Conservation (phyloP, 768 basidiomycete genomes). For the Boletus bicolor region DNA sequence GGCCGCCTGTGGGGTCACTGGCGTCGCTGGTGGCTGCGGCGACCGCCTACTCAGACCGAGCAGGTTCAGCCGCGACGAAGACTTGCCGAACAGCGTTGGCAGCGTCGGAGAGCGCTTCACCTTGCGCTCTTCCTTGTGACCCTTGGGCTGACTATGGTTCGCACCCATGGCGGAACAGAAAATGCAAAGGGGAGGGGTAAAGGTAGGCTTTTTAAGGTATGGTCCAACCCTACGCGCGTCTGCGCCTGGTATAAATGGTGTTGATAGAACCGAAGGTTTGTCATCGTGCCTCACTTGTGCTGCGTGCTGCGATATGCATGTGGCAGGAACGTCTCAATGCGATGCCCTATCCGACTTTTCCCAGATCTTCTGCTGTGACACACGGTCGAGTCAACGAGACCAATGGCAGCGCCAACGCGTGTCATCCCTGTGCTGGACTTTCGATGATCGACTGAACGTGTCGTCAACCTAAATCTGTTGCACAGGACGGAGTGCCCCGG, state of each 20-base stretch:
- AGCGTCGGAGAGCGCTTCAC: conserved; percentile 25
- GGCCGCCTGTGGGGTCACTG: conserved; percentile 22
- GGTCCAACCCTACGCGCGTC: conserved; percentile 15
- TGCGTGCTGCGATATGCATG: conserved; percentile 25
- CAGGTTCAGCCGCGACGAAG: conserved; percentile 28
- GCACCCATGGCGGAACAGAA: conserved; percentile 22
- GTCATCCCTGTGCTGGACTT: conserved; percentile 10
- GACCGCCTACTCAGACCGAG: conserved; percentile 28
- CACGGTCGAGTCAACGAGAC: conserved; percentile 1
- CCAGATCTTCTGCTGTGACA: conserved; percentile 17
- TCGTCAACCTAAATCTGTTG: conserved; percentile 2
- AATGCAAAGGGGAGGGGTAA: not conserved
- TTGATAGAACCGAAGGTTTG: conserved; percentile 14
- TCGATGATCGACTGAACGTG: conserved; percentile 9
- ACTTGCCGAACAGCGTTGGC: conserved; percentile 24
- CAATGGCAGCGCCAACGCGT: conserved; percentile 12
- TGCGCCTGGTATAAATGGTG: conserved; percentile 20
- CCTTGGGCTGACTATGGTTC: conserved; percentile 26
- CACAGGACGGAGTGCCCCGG: conserved; percentile 3
- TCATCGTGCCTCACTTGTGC: conserved; percentile 26
- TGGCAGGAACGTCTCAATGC: conserved; percentile 13
- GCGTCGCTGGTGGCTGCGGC: conserved; percentile 29
- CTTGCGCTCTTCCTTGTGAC: conserved; percentile 21
- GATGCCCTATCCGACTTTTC: conserved; percentile 13
- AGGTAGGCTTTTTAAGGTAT: not conserved